phyloP scores from a whole-genome alignment of 768 basidiomycete species.

The Termitomyces bulborhizus region DNA sequence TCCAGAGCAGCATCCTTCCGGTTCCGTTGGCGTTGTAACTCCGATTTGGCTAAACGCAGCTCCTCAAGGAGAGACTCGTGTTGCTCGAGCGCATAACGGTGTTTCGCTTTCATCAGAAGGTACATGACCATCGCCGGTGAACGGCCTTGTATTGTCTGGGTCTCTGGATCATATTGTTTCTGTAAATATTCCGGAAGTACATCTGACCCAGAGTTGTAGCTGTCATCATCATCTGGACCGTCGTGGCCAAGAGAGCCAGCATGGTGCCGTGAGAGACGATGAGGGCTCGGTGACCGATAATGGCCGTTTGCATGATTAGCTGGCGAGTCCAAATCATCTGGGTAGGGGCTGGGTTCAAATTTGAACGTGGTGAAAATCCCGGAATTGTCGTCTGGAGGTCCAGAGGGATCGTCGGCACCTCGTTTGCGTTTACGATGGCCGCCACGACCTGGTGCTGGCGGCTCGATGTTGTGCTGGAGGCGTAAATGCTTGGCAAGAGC shows the following conservation, averaged over 20 bases:
- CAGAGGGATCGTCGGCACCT: conserved; percentile 30
- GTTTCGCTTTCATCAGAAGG: conserved; percentile 69
- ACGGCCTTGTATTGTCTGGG: conserved; percentile 63
- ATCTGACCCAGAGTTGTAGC: conserved; percentile 33
- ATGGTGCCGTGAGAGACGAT: conserved; percentile 3
- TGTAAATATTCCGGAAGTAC: conserved; percentile 49
- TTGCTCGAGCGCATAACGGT: conserved; percentile 60
- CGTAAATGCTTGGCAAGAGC: conserved; percentile 92
- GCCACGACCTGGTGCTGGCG: conserved; percentile 68
- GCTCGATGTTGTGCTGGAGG: conserved; percentile 74
- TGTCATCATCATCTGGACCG: conserved; percentile 30
- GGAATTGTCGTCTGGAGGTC: conserved; percentile 18
- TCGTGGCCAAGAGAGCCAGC: conserved; percentile 10
- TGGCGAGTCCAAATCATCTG: conserved; percentile 23
- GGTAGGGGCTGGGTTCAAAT: conserved; percentile 44
- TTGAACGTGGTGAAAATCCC: conserved; percentile 56
- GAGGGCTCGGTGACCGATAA: conserved; percentile 15
- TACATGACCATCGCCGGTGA: conserved; percentile 70
- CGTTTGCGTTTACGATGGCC: conserved; percentile 69
- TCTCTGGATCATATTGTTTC: conserved; percentile 45
- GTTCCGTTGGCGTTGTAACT: conserved; percentile 45
- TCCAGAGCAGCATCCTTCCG: conserved; percentile 62
- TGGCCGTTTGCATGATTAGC: conserved; percentile 14
- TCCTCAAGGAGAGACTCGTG: conserved; percentile 64
- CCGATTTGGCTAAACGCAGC: conserved; percentile 45